These are phyloP conservation scores for Lactarius indigo DNA, from an alignment of 768 basidiomycete genomes.

Conservation along the genomic window DNA sequence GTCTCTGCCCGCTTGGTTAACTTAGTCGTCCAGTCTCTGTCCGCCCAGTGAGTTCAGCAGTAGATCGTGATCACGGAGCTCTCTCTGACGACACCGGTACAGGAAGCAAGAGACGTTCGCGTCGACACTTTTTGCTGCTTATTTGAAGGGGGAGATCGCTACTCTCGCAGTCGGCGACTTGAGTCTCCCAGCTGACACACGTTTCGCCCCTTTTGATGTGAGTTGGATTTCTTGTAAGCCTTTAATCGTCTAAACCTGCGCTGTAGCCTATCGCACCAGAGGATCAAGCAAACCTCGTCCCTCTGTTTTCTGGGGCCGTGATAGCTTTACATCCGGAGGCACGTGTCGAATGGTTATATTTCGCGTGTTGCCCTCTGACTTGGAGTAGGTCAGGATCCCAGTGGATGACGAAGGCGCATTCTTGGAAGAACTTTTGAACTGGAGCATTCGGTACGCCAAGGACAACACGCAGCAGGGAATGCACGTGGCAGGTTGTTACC, in stretches of 20 bases:
- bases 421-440: conserved; percentile 51
- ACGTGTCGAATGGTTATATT: neutral
- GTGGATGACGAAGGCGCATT: conserved; percentile 48
- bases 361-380: conserved; percentile 11
- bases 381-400: conserved; percentile 48
- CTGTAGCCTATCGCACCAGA: conserved; percentile 42
- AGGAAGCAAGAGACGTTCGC: conserved; percentile 69
- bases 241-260: neutral
- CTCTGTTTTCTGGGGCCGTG: conserved; percentile 63
- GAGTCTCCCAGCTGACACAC: conserved; percentile 39
- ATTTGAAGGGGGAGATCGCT: conserved; percentile 49
- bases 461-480: conserved; percentile 50
- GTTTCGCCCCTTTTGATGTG: conserved; percentile 55
- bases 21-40: conserved; percentile 60
- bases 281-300: conserved; percentile 58
- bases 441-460: conserved; percentile 51
- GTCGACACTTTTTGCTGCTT: conserved; percentile 48
- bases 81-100: neutral
- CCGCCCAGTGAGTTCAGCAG: conserved; percentile 53
- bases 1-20: conserved; percentile 66
- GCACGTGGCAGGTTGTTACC: conserved; percentile 55
- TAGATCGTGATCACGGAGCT: too few species aligned
- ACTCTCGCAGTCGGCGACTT: conserved; percentile 54
- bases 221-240: conserved; percentile 3
- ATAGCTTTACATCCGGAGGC: conserved; percentile 68